A percentile compares a stretch with the other conserved stretches of the same genome.
Evolutionary conservation across 768 basidiomycete species (phyloP).

Genomic region (Russula brevipes): DNA sequence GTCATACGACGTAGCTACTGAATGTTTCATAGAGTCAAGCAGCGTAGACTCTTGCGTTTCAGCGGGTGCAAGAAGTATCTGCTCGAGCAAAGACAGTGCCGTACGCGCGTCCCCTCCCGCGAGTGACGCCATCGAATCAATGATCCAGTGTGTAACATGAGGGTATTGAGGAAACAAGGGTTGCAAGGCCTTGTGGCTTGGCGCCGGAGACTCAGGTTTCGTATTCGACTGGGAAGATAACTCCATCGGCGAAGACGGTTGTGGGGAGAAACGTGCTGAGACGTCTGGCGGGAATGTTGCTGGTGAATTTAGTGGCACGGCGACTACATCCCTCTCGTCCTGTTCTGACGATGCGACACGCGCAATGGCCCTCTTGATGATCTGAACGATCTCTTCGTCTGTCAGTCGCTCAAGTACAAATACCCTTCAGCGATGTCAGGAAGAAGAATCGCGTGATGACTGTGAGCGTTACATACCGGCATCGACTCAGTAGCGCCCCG

Average conservation of each 20-base stretch:
- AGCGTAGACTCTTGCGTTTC: constrained; percentile 44
- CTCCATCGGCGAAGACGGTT: constrained; percentile 4
- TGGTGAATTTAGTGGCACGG: not conserved
- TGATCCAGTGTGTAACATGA: constrained; percentile 44
- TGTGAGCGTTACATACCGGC: constrained; percentile 46
- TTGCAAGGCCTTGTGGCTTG: not conserved
- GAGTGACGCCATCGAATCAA: constrained; percentile 48
- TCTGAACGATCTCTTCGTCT: constrained; percentile 54
- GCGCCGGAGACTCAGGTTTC: not conserved
- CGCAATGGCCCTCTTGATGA: constrained; percentile 51
- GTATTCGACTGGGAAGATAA: constrained; percentile 22
- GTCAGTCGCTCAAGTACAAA: constrained; percentile 67
- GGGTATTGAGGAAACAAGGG: constrained; percentile 30
- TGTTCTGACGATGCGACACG: constrained; percentile 27
- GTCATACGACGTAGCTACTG: constrained; percentile 65
- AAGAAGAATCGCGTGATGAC: not conserved
- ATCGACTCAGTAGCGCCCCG: constrained; percentile 69
- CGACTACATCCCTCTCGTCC: not conserved
- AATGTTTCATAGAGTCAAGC: constrained; percentile 54
- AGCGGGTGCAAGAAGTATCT: constrained; percentile 47
- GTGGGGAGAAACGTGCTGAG: not conserved
- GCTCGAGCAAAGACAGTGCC: constrained; percentile 76
- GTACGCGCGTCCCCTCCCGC: constrained; percentile 70
- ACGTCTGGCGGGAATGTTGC: not conserved
- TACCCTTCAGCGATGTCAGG: constrained; percentile 43